These are phyloP conservation scores for Hypholoma sublateritium DNA, from an alignment of 768 basidiomycete genomes.

Conservation along the genomic window DNA sequence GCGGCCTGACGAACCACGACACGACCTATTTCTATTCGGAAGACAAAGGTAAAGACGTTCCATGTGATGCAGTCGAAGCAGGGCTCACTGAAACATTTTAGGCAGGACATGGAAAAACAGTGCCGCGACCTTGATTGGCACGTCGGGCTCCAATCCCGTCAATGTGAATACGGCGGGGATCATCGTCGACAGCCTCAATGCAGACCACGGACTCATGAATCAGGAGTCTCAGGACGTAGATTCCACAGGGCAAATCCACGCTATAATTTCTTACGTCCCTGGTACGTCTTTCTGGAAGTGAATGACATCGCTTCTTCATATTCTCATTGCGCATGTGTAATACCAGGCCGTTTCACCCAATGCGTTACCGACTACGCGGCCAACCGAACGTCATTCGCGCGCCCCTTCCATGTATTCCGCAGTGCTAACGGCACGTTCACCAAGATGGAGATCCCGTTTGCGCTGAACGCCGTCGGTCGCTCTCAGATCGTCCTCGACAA, in stretches of 20 bases:
- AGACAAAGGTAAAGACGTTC: conserved; percentile 35
- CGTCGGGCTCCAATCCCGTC: conserved; percentile 39
- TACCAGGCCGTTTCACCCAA: conserved; percentile 43
- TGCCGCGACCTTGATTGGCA: conserved; percentile 35
- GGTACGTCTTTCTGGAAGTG: conserved; percentile 23
- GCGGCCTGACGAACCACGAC: conserved; percentile 48
- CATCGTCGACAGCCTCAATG: conserved; percentile 42
- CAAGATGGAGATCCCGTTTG: conserved; percentile 47
- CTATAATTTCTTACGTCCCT: conserved; percentile 49
- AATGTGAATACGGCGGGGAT: conserved; percentile 44
- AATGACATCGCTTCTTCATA: not conserved
- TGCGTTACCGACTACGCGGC: conserved; percentile 43
- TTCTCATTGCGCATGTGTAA: not conserved
- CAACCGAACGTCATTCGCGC: conserved; percentile 34
- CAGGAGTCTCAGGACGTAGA: conserved; percentile 50
- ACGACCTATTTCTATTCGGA: conserved; percentile 47
- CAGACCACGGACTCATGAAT: conserved; percentile 52
- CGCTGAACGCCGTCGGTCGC: conserved; percentile 41
- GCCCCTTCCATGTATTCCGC: conserved; percentile 44
- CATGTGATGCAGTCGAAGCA: not conserved
- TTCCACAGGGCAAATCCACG: conserved; percentile 42
- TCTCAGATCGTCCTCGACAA: conserved; percentile 45
- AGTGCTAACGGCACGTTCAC: conserved; percentile 39
- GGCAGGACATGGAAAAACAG: conserved; percentile 47
- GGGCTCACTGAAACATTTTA: conserved; percentile 12